These are phyloP conservation scores for Lachancea dasiensis DNA, from an alignment of 805 yeast species.

Conservation along the genomic window DNA sequence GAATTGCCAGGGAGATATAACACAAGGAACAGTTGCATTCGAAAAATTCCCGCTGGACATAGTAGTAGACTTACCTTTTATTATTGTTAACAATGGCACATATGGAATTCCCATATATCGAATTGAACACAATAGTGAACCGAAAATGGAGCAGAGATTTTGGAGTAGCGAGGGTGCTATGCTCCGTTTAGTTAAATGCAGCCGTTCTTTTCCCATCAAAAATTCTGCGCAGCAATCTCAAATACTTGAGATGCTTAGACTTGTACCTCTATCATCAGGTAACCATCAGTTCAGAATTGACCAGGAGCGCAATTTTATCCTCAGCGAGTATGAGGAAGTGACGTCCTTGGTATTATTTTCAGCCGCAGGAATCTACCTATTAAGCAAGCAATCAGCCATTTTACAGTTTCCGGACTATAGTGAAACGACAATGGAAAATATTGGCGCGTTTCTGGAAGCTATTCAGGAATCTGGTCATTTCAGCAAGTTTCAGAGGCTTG, in stretches of 20 bases:
- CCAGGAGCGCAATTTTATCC: slow-evolving; percentile 22
- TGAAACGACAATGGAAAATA: slow-evolving; percentile 15
- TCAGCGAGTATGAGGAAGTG: slow-evolving; percentile 14
- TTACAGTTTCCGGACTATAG: slow-evolving; percentile 20
- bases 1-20: slow-evolving; percentile 28
- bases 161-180: not conserved
- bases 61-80: slow-evolving; percentile 21
- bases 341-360: slow-evolving; percentile 19
- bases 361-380: slow-evolving; percentile 15
- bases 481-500: slow-evolving; percentile 13
- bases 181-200: slow-evolving; percentile 13
- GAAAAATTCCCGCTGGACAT: slow-evolving; percentile 24
- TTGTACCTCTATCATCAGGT: slow-evolving; percentile 17
- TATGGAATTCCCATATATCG: slow-evolving; percentile 12
- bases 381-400: slow-evolving; percentile 18
- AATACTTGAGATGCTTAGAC: slow-evolving; percentile 22
- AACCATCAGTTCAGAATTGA: slow-evolving; percentile 20
- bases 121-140: slow-evolving; percentile 15
- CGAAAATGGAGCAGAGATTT: slow-evolving; percentile 17
- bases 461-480: not conserved
- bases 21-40: slow-evolving; percentile 27
- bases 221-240: slow-evolving; percentile 10
- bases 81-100: slow-evolving; percentile 18
- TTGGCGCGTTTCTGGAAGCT: slow-evolving; percentile 6
- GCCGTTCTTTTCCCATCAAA: slow-evolving; percentile 12